Base-by-base conservation (phyloP, 768 basidiomycete species). In the Macrolepiota fuliginosa region DNA sequence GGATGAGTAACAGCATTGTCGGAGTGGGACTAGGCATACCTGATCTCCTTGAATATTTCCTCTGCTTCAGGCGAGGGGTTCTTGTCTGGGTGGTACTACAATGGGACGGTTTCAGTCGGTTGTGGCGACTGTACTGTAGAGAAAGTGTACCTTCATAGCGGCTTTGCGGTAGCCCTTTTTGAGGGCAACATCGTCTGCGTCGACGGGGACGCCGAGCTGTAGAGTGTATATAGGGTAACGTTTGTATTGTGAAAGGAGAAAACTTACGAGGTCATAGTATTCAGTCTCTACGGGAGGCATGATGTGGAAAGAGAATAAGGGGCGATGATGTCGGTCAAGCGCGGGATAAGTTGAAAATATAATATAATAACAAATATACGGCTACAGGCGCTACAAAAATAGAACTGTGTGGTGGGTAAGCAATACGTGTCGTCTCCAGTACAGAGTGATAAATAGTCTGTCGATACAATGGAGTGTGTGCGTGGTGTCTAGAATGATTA, bases 161-260 rank as follows among this genome's bases (percentile, higher is more conserved):
- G 91, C 88, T 73, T 90, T 96, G 65, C 96, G 80, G 74, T 98
- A 98, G 1, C 92, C 96, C 76, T 95, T 98, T 82, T 98, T 98
- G 65, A 98, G 75, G 58, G 87, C 84, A 0, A 85, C 90, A 65
- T 93, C 92, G 66, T 86, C 84, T 37, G 83, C 91, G 68, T 94
- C 90, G 35, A 84, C 79, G 1, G 79, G 63, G 17, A 95, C 90
- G 22, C 82, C 87, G 40, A 95, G 79, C 91, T 93, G 71, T 35
- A 37, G 52, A 36, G 24, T 29, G 54, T n/a, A 42, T 40, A 42
- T 13, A 52, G 19, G 1, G 17, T 24, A 17, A 19, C 9, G 15
- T 4, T n/a, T 19, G 11, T 39, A n/a, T 19, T n/a, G 15, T 22
- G 6, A 11, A 32, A 11, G 32, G n/a, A 22, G 7, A 46, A 9